Evolutionary conservation across 148 eudicot species (phyloP), one percentile per base, ranked within the genome.

Genomic region (Rhododendron ovatum): DNA sequence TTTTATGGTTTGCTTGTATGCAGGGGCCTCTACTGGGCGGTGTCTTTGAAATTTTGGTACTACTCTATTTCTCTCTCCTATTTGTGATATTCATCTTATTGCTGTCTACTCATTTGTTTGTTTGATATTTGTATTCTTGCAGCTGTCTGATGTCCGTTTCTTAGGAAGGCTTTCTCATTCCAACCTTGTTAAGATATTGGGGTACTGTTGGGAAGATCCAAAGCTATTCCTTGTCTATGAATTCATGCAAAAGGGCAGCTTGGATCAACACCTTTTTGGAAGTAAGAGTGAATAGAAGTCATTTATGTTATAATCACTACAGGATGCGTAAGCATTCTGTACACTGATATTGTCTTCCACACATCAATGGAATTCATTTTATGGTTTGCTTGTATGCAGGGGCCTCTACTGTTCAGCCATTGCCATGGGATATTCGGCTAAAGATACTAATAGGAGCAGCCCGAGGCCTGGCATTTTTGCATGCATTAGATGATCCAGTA

Each of bases 401-500:
- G 84, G 98, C 95, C 28, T 91, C 95, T 9, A 82, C 93, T 53
- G 96, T 91, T 69, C 95, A 94, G 87, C 94, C 98, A 80, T 98
- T 96, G 53, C 94, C 96, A 51, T 96, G 98, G 99, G 94, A 87
- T 35, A 80, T 91, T 43, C 90, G 98, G 89, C 91, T 96, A 51
- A 95, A 94, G 86, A 92, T 96, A 57, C 90, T 89, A 37, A 91
- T 94, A 30, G 98, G 98, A 86, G 99, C 98, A 77, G 96, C 98
- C 81, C 91, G 94, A 57, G 99, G 99, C 39, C 74, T 96, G 81
- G 92, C 91, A 33, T 95, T 92, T 87, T 87, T 96, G 76, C 99
- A 96, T 55, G 67, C 93, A 71, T 91, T 92, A 14, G 93, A 93
- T 78, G 92, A 89, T 47, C 91, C 93, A 53, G 93, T 94, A 5